Conservation (phyloP, 805 yeast species). For the Teunomyces pallodes region DNA sequence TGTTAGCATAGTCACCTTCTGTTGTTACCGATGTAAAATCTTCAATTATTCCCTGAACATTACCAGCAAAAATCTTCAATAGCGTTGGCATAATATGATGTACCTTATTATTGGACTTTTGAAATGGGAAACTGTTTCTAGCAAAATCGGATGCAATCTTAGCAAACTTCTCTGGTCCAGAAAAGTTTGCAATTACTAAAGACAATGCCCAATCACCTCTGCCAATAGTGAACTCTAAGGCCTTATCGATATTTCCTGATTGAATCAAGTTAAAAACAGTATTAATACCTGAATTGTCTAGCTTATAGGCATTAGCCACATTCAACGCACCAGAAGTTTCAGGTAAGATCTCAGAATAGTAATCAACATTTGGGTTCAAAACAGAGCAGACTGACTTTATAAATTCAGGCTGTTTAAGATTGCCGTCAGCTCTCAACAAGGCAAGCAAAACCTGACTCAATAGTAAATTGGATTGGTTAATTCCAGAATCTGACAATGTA, state of each 20-base stretch:
- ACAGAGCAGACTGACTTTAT: constrained; percentile 31
- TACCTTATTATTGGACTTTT: constrained; percentile 37
- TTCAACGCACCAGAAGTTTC: constrained; percentile 20
- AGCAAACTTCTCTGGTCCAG: constrained; percentile 61
- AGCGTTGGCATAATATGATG: constrained; percentile 51
- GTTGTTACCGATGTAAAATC: constrained; percentile 42
- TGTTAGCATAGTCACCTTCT: constrained; percentile 48
- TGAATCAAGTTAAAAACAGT: constrained; percentile 42
- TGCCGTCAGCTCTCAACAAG: constrained; percentile 31
- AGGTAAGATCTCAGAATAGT: constrained; percentile 28
- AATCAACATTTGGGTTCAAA: constrained; percentile 44
- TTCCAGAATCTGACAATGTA: neutral
- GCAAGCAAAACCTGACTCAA: constrained; percentile 28
- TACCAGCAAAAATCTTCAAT: constrained; percentile 65
- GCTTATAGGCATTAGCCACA: constrained; percentile 39
- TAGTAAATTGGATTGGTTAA: constrained; percentile 23
- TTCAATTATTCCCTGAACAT: constrained; percentile 50
- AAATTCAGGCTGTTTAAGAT: constrained; percentile 24
- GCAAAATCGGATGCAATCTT: constrained; percentile 57
- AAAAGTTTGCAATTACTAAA: constrained; percentile 61
- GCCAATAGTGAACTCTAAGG: constrained; percentile 59
- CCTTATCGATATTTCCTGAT: constrained; percentile 64
- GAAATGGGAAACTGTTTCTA: constrained; percentile 43
- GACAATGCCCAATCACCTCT: constrained; percentile 78
- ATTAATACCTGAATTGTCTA: constrained; percentile 38